phyloP scores from a whole-genome alignment of 305 asterid species.

The Rubia tinctorum region DNA sequence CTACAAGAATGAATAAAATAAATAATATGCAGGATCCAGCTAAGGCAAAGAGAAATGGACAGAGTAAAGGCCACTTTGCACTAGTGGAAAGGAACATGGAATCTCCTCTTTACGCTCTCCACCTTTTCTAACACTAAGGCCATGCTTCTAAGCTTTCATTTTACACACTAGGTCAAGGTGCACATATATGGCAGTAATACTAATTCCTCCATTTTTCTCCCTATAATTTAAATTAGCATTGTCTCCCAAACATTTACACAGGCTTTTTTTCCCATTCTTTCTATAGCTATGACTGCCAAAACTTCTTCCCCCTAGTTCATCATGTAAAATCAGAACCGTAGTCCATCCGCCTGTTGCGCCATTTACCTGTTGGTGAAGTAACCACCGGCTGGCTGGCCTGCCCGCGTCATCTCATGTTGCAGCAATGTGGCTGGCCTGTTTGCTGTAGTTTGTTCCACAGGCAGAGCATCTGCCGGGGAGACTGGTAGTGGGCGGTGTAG shows the following conservation, averaged over 20 bases:
- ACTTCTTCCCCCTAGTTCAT: slow-evolving; percentile 19
- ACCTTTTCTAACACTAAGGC: background rate
- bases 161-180: slow-evolving; percentile 14
- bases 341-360: no score
- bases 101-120: slow-evolving; percentile 8
- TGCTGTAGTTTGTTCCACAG: slow-evolving; percentile 74
- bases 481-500: slow-evolving; percentile 86
- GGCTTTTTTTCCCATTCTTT: background rate
- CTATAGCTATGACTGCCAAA: slow-evolving; percentile 46
- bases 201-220: slow-evolving; percentile 9
- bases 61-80: background rate
- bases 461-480: slow-evolving; percentile 92
- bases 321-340: background rate
- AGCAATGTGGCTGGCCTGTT: slow-evolving; percentile 63
- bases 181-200: slow-evolving; percentile 5
- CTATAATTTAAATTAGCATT: slow-evolving; percentile 16
- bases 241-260: slow-evolving; percentile 37
- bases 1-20: background rate
- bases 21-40: background rate
- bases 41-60: background rate
- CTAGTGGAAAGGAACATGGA: slow-evolving; percentile 3
- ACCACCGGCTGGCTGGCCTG: background rate
- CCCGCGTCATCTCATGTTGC: slow-evolving; percentile 78
- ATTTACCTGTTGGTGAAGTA: no score
- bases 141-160: background rate